Base-by-base conservation (phyloP, 2,329 filamentous ascomycete genomes). In the Chalaropsis ovoidea region DNA sequence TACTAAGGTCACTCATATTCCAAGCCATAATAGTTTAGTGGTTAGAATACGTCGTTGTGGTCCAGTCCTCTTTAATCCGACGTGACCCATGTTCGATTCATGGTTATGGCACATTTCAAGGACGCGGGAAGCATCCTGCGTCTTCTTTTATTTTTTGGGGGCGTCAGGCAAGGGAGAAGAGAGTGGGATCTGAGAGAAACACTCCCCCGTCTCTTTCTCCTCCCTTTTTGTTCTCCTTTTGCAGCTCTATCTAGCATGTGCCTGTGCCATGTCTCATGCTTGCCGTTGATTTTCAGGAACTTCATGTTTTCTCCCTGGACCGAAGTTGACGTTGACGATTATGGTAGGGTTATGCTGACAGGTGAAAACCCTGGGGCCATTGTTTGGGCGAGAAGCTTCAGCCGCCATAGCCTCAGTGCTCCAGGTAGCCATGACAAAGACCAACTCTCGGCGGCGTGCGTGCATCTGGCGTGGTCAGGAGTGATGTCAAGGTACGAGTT, bases 21-120 rank as follows among this genome's bases (percentile, higher is more conserved):
- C 15, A 27, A 22, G 62, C 65, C 62, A 64, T 67, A 67, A 67
- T 67, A 67, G 65, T 67, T 67, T 64, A 65, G 60, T 67, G 62
- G 65, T 67, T 67, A 67, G 65, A 65, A 67, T 67, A 64, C 63
- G 62, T 61, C 62, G 65, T 65, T 67, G 65, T 67, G 65, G 62
- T 35, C 27, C 22, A 58, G 24, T 41, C 56, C 54, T 47, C 56
- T 31, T 6, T 52, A 60, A 63, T 61, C 66, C 66, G 66, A 65
- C 62, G 66, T 65, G 66, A 67, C 63, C 66, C 66, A 67, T 67
- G 66, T 67, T 67, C 66, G 63, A 67, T 67, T 65, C 66, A 67
- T 67, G 63, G 63, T 67, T 67, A 67, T 65, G 66, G 66, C 66
- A 67, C 24, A 22, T 47, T 45, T 54, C 22, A n/a, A 19, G 1